Evolutionary conservation across 495 filamentous ascomycete species (phyloP), one percentile per base, ranked within the genome.

Genomic region (Sordaria brevicollis): DNA sequence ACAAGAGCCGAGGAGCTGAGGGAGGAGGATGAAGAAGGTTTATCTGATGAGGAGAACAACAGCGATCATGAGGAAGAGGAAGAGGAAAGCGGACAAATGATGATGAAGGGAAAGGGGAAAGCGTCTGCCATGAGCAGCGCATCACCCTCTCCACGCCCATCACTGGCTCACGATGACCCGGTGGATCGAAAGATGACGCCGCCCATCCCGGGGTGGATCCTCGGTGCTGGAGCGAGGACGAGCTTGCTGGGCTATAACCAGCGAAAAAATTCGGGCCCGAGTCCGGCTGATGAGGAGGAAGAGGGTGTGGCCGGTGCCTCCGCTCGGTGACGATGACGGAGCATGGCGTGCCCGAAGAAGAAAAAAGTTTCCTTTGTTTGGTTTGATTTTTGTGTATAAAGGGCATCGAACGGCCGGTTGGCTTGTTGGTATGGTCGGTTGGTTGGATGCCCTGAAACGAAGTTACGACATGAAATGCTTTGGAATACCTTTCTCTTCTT

Each of bases 121-220:
- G 10, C 49, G 13, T 5, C 49, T 1, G 21, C 49, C 29, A 11
- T 57, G 21, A 29, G 21, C 11, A 57, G 21, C 49, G 21, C 49
- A 57, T 57, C 49, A 19, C 19, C 49, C 5, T 57, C 49, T 4
- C 49, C 49, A 6, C 25, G 49, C 25, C 21, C 49, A 4, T 57
- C 49, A 21, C 21, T 57, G 49, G 21, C 49, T 57, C 49, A 57
- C 49, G 49, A 57, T 15, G 21, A 29, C 7, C 4, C 21, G 5
- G 49, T 13, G 21, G 49, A 57, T 57, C 10, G 5, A 57, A 11
- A 13, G 67, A 83, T 89, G 80, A 86, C 86, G 6, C 86, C 86
- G 3, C 85, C 86, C 3, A 86, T 88, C 49, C 86, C 86, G 0
- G 86, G 87, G 17, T 88, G 84, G 79, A 82, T 89, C 57, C 74